Evolutionary conservation across 495 filamentous ascomycete genomes (phyloP).

Genomic region (Haplographium delicatum): DNA sequence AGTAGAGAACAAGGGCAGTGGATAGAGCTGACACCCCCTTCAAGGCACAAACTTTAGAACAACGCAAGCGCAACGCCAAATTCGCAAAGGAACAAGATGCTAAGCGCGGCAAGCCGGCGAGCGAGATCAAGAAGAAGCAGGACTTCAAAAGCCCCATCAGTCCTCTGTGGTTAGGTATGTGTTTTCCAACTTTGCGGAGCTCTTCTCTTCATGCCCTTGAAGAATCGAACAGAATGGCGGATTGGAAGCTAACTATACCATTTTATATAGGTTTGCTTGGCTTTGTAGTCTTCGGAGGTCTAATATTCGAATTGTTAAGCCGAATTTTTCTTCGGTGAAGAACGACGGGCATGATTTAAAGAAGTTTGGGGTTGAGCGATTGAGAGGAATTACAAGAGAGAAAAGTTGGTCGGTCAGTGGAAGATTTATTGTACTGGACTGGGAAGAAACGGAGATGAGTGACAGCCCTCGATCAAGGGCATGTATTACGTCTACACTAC

Average conservation of each 20-base stretch:
- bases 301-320: conserved; percentile 73
- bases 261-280: conserved; percentile 61
- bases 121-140: conserved; percentile 56
- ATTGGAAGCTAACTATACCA: background rate
- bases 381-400: no score
- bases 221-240: background rate
- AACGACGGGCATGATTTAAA: no score
- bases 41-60: conserved; percentile 96
- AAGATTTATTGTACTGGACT: no score
- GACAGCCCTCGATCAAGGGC: no score
- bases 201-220: no score
- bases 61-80: conserved; percentile 81
- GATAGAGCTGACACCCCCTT: background rate
- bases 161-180: conserved; percentile 77
- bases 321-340: conserved; percentile 59
- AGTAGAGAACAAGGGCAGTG: background rate
- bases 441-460: no score
- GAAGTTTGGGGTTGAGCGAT: no score
- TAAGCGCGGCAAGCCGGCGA: conserved; percentile 77
- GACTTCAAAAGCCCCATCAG: conserved; percentile 71
- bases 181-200: no score
- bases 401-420: no score
- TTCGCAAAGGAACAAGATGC: conserved; percentile 74
- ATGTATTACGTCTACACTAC: no score
- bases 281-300: conserved; percentile 80